Evolutionary conservation across 1,284 basidiomycete genomes (phyloP), one percentile per base, ranked within the genome.

Genomic region (Macrocystidia cucumis): DNA sequence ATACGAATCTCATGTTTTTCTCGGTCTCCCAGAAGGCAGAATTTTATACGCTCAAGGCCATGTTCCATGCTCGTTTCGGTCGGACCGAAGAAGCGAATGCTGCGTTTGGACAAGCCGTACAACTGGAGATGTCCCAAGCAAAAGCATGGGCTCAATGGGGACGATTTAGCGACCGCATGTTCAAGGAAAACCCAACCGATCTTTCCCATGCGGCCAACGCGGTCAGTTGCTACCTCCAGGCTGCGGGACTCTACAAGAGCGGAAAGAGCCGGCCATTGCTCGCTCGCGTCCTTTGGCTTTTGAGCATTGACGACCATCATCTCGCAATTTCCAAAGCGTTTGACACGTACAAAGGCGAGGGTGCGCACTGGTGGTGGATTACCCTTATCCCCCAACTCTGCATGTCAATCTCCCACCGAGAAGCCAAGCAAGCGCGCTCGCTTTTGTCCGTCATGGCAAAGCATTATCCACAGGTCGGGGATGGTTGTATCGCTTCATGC

Each of bases 71-170:
- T 31, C 82, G 87, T 41, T 77, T 92, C 32, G 80, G 79, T 13
- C 79, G 91, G 30, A 78, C 80, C 44, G 91, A 97, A 9, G 95
- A 98, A 14, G 93, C 96, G 22, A 93, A 90, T 47, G 69, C 77
- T 37, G 90, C 93, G 17, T 98, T 98, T 59, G 87, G 88, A 8
- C 88, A 91, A 59, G 93, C 93, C 22, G 90, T 98, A 24, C 91
- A 97, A 57, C 80, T 97, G 60, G 97, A 99, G 55, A 86, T 97
- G 76, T 74, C 72, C 40, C 82, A 97, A 54, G 82, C 95, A 0
- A 98, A 98, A 62, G 91, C 92, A 2, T 99, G 96, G 97, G 91
- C 91, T 5, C 92, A 98, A 53, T 99, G 95, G 96, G 96, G 95
- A 32, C 78, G 85, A 47, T 98, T 79, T 62, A 95, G 88, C 52